Conservation (phyloP, 768 basidiomycete genomes). For the Lentinula lateritia region DNA sequence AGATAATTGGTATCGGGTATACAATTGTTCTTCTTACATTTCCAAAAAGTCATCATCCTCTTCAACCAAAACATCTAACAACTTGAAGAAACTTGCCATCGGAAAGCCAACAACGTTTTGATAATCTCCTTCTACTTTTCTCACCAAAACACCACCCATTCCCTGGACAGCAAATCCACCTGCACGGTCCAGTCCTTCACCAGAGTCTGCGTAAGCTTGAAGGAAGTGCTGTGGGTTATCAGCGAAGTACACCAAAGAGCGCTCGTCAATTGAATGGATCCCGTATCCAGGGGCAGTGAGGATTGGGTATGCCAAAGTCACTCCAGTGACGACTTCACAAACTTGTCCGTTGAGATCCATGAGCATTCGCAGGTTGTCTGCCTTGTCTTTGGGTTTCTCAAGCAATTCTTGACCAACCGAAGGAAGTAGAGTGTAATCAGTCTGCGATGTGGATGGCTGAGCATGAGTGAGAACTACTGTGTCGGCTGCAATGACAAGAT, state of each 20-base stretch:
- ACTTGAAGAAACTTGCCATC: constrained; percentile 75
- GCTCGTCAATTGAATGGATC: constrained; percentile 75
- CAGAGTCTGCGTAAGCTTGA: constrained; percentile 77
- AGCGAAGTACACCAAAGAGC: constrained; percentile 71
- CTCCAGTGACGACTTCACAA: constrained; percentile 92
- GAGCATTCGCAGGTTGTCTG: constrained; percentile 84
- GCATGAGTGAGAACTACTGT: constrained; percentile 88
- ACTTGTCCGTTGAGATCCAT: constrained; percentile 78
- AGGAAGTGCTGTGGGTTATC: constrained; percentile 56
- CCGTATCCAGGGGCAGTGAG: constrained; percentile 72
- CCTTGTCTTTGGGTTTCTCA: constrained; percentile 80
- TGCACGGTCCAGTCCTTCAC: constrained; percentile 83
- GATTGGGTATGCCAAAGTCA: constrained; percentile 78
- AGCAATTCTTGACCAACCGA: constrained; percentile 64
- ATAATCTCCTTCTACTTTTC: constrained; percentile 86
- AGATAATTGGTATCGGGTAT: neutral
- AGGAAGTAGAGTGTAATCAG: constrained; percentile 49
- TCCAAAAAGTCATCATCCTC: constrained; percentile 74
- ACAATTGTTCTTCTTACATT: constrained; percentile 18
- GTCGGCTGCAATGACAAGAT: constrained; percentile 90
- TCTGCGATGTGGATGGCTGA: constrained; percentile 52
- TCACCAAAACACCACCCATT: constrained; percentile 72
- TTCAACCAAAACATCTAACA: constrained; percentile 62
- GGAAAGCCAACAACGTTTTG: constrained; percentile 93
- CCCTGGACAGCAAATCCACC: constrained; percentile 97